Percentiles rank a stretch among this genome's conserved stretches.
These are phyloP conservation scores for Seiridium cupressi DNA, from an alignment of 2,329 filamentous ascomycete genomes.

Conservation along the genomic window DNA sequence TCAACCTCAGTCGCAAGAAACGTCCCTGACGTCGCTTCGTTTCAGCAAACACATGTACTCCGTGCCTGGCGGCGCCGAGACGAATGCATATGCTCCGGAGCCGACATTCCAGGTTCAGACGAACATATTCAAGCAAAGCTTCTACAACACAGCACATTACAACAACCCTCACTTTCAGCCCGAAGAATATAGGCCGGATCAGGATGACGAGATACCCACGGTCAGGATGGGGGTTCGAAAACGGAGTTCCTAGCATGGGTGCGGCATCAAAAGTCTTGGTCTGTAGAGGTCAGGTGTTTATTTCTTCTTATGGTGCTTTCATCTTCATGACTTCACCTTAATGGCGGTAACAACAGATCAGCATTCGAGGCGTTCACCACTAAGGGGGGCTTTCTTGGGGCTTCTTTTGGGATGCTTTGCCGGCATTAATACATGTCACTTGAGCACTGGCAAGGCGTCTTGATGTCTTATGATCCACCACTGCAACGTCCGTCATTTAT, in stretches of 20 bases:
- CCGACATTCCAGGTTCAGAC: constrained; percentile 47
- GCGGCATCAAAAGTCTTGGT: constrained; percentile 18
- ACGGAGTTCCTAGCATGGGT: constrained; percentile 28
- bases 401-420: neutral
- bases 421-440: neutral
- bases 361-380: neutral
- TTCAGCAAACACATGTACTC: constrained; percentile 56
- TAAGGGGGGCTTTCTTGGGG: neutral
- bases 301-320: neutral
- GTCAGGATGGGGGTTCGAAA: constrained; percentile 20
- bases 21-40: constrained; percentile 34
- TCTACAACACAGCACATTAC: constrained; percentile 66
- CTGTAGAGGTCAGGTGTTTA: constrained; percentile 4
- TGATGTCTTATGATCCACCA: too few species aligned
- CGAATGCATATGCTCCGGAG: constrained; percentile 34
- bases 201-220: constrained; percentile 31
- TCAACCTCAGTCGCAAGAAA: constrained; percentile 24
- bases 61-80: constrained; percentile 29
- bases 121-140: constrained; percentile 63
- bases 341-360: neutral
- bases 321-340: neutral
- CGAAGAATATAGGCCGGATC: constrained; percentile 45
- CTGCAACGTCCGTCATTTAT: too few species aligned
- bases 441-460: too few species aligned
- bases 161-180: constrained; percentile 63